Conservation (phyloP, 2,329 filamentous ascomycete species). For the Aurifilum marmelostoma region DNA sequence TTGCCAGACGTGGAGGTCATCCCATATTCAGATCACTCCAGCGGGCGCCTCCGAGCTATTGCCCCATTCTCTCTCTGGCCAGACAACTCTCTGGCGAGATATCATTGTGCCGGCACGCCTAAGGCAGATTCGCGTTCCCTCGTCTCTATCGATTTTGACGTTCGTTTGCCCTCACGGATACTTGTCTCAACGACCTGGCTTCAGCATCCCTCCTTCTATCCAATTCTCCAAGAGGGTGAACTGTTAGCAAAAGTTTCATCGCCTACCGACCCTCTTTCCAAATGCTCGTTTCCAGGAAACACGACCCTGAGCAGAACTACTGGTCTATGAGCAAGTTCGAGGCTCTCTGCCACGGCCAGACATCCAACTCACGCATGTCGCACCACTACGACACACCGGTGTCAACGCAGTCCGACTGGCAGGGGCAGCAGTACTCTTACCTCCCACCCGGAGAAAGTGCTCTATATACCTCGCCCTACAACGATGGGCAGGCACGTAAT, state of each 20-base stretch:
- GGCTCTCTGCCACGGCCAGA: slow-evolving; percentile 48
- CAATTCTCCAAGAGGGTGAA: slow-evolving; percentile 12
- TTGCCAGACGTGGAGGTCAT: slow-evolving; percentile 4
- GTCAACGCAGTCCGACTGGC: slow-evolving; percentile 61
- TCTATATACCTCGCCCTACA: slow-evolving; percentile 50
- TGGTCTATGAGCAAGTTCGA: slow-evolving; percentile 60
- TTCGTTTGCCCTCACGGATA: slow-evolving; percentile 18
- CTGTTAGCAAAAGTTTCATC: neutral
- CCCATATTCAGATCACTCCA: slow-evolving; percentile 3
- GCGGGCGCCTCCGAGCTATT: slow-evolving; percentile 6
- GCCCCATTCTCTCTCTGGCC: neutral
- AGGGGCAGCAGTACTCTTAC: slow-evolving; percentile 55
- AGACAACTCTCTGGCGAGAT: slow-evolving; percentile 4
- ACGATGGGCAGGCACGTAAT: slow-evolving; percentile 43
- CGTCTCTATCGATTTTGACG: slow-evolving; percentile 7
- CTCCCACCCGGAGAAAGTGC: slow-evolving; percentile 49
- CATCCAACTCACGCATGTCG: slow-evolving; percentile 59
- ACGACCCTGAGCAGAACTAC: slow-evolving; percentile 57
- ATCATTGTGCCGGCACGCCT: slow-evolving; percentile 8
- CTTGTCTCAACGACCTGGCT: slow-evolving; percentile 5
- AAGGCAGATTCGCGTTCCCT: slow-evolving; percentile 13
- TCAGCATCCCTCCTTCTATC: slow-evolving; percentile 19
- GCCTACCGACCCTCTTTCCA: slow-evolving; percentile 39
- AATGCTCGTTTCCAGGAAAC: slow-evolving; percentile 62
- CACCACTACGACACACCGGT: slow-evolving; percentile 56